Base-by-base conservation (phyloP, 768 basidiomycete species). In the Crassisporium funariophilum region DNA sequence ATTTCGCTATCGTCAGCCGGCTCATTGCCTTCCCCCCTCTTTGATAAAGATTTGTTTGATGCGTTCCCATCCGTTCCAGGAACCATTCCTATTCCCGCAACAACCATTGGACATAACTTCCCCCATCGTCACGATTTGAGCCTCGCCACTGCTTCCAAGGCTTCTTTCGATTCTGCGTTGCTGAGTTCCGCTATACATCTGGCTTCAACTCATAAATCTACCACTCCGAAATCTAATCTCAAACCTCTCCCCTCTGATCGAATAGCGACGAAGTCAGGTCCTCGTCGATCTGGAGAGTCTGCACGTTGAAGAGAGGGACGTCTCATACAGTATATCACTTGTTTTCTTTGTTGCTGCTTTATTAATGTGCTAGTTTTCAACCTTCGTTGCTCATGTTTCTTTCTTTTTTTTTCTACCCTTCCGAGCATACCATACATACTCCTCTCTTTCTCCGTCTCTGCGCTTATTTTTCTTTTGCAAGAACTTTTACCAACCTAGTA, bases 31-130 rank as follows among this genome's bases (percentile, higher is more conserved):
- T 80, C 71, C 50, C 80, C 67, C 40, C 55, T 74, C 19, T 76
- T 88, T 34, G 83, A 84, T 57, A 69, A 71, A 50, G 78, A 78
- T 9, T 65, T 86, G 17, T 86, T 83, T 53, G 86, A 88, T 47
- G 77, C 84, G 5, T 88, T 89, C 64, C 88, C 88, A 17, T 77
- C 78, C 24, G 86, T 88, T 4, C 86, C 87, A 1, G 69, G 75
- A 37, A 71, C 69, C 13, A 62, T 73, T 4, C 77, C 78, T 1
- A 57, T 36, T 27, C 55, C 40, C 11, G 35, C 44, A 22, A 37
- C 45, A 16, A 49, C 38, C 11, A 25, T 38, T 15, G 34, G 21
- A 41, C 46, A 22, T 21, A 35, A 43, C 23, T 19, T 45, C n/a
- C 50, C 35, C 15, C 45, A 42, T 41, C 43, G 44, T 19, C 17